These are phyloP conservation scores for Verticillium alfalfae DNA, from an alignment of 2,329 filamentous ascomycete genomes.

Conservation along the genomic window DNA sequence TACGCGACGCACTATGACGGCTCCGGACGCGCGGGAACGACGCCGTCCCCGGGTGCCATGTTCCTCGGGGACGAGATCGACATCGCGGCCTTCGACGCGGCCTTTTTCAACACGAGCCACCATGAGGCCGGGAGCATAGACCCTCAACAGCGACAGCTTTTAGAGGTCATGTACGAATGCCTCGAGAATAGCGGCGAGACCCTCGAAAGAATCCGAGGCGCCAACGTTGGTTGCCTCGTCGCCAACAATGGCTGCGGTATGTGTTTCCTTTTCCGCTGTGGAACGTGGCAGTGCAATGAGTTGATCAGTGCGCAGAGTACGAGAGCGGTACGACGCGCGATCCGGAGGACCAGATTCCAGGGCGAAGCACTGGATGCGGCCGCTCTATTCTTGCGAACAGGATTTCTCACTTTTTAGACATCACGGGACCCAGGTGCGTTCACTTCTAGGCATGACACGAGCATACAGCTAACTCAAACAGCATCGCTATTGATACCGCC, in stretches of 20 bases:
- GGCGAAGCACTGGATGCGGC: constrained; percentile 25
- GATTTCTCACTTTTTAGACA: constrained; percentile 23
- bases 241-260: constrained; percentile 17
- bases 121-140: constrained; percentile 22
- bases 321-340: constrained; percentile 17
- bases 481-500: constrained; percentile 53
- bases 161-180: constrained; percentile 28
- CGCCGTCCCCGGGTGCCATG: constrained; percentile 26
- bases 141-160: constrained; percentile 23
- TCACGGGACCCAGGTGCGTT: constrained; percentile 17
- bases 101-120: constrained; percentile 17
- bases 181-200: constrained; percentile 13
- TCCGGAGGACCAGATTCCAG: constrained; percentile 16
- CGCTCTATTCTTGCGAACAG: constrained; percentile 25
- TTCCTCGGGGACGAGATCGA: constrained; percentile 17
- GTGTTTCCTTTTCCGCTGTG: too few species aligned
- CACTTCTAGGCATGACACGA: background rate
- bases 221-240: constrained; percentile 13
- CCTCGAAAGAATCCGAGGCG: constrained; percentile 3
- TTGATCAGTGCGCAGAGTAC: constrained; percentile 18
- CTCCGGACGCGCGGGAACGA: constrained; percentile 25
- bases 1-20: constrained; percentile 28
- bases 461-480: constrained; percentile 12
- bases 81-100: constrained; percentile 22
- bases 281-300: too few species aligned